Percentiles rank a stretch among this genome's conserved stretches.
Evolutionary conservation across 2,329 filamentous ascomycete species (phyloP).

Genomic region (Ophiosphaerella korrae): DNA sequence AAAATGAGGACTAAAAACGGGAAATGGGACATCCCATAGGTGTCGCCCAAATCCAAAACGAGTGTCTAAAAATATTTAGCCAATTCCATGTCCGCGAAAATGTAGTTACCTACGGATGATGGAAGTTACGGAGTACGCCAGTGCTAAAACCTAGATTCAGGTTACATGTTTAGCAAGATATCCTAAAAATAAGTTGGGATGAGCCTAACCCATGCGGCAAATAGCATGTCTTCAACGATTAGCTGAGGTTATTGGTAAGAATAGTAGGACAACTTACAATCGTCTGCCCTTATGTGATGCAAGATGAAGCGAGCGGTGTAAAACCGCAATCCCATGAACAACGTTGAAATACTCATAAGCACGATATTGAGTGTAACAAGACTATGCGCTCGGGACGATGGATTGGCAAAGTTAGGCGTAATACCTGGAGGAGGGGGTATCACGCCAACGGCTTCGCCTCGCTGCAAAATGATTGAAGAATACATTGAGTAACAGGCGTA

Average conservation of each 20-base stretch:
- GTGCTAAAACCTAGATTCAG: conserved; percentile 1
- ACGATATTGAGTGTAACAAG: conserved; percentile 1
- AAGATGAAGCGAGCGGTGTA: conserved; percentile 3
- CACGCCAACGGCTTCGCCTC: no score
- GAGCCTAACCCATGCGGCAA: conserved; percentile 2
- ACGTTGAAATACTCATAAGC: conserved; percentile 1
- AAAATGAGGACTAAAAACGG: conserved; percentile 2
- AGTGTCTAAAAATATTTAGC: conserved; percentile 3
- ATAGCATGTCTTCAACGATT: conserved; percentile 1
- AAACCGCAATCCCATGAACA: conserved; percentile 2
- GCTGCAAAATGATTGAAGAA: no score
- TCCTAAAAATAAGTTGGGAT: background rate
- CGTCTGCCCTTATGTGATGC: conserved; percentile 2
- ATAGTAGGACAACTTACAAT: conserved; percentile 1
- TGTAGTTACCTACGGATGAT: conserved; percentile 2
- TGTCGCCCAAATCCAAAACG: conserved; percentile 1
- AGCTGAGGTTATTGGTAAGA: conserved; percentile 2
- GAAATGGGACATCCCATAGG: conserved; percentile 4
- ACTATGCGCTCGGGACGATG: background rate
- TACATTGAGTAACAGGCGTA: no score
- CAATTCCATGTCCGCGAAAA: conserved; percentile 1
- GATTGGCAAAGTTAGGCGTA: background rate
- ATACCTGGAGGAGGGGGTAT: background rate
- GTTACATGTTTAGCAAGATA: conserved; percentile 4
- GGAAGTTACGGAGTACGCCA: background rate